Evolutionary conservation across 208 protist genomes (phyloP).

Genomic region (Leishmania lainsoni): DNA sequence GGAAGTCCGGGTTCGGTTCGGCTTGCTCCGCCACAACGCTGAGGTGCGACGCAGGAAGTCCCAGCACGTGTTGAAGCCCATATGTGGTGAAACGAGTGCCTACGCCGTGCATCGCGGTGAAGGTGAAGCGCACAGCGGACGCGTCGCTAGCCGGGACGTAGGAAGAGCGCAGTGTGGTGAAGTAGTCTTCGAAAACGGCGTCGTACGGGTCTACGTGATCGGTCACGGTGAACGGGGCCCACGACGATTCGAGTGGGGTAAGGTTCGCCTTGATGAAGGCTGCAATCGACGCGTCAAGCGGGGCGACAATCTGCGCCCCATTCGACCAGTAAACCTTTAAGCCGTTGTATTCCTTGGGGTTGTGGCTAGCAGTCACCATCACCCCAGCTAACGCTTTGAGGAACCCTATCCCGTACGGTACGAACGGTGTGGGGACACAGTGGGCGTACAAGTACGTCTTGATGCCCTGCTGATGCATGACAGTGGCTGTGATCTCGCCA

Average conservation of each 20-base stretch:
- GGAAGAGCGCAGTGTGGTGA: constrained; percentile 39
- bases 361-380: constrained; percentile 99
- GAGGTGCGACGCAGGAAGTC: constrained; percentile 50
- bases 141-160: constrained; percentile 41
- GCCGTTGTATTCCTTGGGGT: constrained; percentile 99
- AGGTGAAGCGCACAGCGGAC: constrained; percentile 52
- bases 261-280: constrained; percentile 88
- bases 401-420: constrained; percentile 77
- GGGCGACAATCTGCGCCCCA: constrained; percentile 95
- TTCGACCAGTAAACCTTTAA: constrained; percentile 99
- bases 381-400: constrained; percentile 84
- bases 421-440: constrained; percentile 93
- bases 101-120: constrained; percentile 95
- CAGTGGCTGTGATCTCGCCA: constrained; percentile 84
- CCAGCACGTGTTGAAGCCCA: constrained; percentile 72
- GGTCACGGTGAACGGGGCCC: constrained; percentile 39
- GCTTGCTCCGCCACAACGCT: constrained; percentile 85
- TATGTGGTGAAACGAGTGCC: constrained; percentile 80
- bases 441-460: constrained; percentile 85
- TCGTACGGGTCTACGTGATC: constrained; percentile 62
- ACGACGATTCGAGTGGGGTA: constrained; percentile 70
- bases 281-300: constrained; percentile 94
- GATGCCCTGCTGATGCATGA: constrained; percentile 83
- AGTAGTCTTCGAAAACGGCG: constrained; percentile 66
- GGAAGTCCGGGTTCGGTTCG: constrained; percentile 97